phyloP scores from a whole-genome alignment of 148 eudicot species.

The Chenopodium album region DNA sequence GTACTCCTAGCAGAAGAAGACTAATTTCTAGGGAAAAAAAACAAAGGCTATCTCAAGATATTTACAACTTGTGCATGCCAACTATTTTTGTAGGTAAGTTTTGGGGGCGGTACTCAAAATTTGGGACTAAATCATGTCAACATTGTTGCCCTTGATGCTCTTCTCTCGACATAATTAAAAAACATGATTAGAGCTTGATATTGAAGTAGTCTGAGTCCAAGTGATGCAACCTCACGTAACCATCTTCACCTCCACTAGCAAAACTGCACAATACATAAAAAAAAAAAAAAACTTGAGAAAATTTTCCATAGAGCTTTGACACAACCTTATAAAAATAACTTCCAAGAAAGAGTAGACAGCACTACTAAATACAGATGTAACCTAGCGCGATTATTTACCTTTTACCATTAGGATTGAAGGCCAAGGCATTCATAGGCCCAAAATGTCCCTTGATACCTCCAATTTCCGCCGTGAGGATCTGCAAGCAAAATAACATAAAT shows the following conservation, averaged over 20 bases:
- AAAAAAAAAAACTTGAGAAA: background rate
- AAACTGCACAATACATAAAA: constrained; percentile 43
- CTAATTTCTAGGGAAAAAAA: too few relatives aligned
- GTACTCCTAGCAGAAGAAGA: too few relatives aligned
- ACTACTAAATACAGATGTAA: background rate
- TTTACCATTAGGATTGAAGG: constrained; percentile 94
- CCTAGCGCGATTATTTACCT: constrained; percentile 41
- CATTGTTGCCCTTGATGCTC: too few relatives aligned
- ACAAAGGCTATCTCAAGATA: too few relatives aligned
- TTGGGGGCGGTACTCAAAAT: too few relatives aligned
- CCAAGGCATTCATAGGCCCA: constrained; percentile 95
- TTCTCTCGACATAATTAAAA: too few relatives aligned
- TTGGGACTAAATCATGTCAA: too few relatives aligned
- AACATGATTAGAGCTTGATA: constrained; percentile 46
- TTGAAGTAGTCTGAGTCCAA: constrained; percentile 75
- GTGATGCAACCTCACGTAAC: constrained; percentile 84
- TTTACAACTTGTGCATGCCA: too few relatives aligned
- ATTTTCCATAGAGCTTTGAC: too few relatives aligned
- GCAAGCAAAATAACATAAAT: background rate
- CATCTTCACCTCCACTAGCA: constrained; percentile 96
- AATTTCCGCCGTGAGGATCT: constrained; percentile 79
- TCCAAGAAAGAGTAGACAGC: too few relatives aligned
- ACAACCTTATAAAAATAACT: too few relatives aligned
- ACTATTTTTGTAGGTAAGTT: too few relatives aligned
- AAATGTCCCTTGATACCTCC: constrained; percentile 98